These are phyloP conservation scores for Exophiala sp. DNA, from an alignment of 2,329 filamentous ascomycete genomes.

Conservation along the genomic window DNA sequence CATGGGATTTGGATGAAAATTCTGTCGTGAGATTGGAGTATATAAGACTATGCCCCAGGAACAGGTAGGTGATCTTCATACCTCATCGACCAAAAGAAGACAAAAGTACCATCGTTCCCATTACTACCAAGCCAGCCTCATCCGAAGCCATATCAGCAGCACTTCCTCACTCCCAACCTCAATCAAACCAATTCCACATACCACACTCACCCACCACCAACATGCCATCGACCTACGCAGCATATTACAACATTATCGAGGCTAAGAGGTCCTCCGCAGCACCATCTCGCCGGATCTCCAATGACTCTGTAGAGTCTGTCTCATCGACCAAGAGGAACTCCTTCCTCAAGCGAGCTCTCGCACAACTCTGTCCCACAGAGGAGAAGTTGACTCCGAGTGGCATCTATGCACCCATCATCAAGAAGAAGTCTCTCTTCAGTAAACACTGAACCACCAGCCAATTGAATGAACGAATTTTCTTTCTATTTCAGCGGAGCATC, in stretches of 20 bases:
- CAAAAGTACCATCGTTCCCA: constrained; percentile 2
- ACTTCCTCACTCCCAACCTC: too few species aligned
- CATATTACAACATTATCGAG: constrained; percentile 23
- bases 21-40: constrained; percentile 11
- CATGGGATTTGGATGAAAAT: constrained; percentile 2
- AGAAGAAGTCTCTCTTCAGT: constrained; percentile 17
- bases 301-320: constrained; percentile 11
- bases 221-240: constrained; percentile 24
- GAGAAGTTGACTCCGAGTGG: constrained; percentile 16
- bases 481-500: background rate
- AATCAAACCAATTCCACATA: background rate
- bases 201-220: constrained; percentile 4
- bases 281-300: constrained; percentile 17
- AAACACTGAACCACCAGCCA: constrained; percentile 1
- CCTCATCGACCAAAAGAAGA: constrained; percentile 2
- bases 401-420: constrained; percentile 24
- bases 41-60: constrained; percentile 14
- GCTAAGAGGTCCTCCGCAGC: constrained; percentile 14
- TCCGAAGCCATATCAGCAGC: background rate
- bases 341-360: constrained; percentile 20
- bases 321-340: constrained; percentile 16
- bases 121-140: background rate
- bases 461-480: constrained; percentile 16
- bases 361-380: constrained; percentile 22
- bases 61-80: constrained; percentile 1